phyloP scores from a whole-genome alignment of 2,329 filamentous ascomycete genomes.

The Hypomyces perniciosus region DNA sequence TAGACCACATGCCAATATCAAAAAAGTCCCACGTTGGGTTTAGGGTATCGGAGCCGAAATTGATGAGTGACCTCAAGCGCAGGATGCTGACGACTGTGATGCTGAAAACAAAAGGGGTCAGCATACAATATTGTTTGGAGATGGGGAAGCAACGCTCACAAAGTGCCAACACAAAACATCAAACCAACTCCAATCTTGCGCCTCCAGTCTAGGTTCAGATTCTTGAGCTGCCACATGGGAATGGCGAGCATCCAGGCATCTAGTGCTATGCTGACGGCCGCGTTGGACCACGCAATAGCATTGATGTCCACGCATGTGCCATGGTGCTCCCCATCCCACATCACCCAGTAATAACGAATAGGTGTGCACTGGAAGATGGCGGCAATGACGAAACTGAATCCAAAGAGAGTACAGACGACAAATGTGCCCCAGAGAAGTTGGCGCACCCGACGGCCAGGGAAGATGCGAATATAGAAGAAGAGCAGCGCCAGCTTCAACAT shows the following conservation, averaged over 20 bases:
- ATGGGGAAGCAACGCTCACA: conserved; percentile 26
- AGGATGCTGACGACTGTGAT: conserved; percentile 34
- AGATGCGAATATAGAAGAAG: conserved; percentile 51
- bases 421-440: conserved; percentile 38
- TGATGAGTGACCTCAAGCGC: conserved; percentile 29
- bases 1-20: conserved; percentile 30
- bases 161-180: conserved; percentile 47
- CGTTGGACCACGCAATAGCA: conserved; percentile 44
- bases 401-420: conserved; percentile 32
- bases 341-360: conserved; percentile 45
- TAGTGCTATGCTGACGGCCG: conserved; percentile 45
- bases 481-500: conserved; percentile 47
- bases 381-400: conserved; percentile 36
- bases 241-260: conserved; percentile 48
- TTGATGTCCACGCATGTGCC: conserved; percentile 47
- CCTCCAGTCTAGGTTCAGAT: conserved; percentile 38
- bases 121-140: background rate
- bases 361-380: conserved; percentile 47
- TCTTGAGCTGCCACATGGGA: conserved; percentile 39
- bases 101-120: conserved; percentile 15
- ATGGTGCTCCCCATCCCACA: conserved; percentile 41
- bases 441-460: conserved; percentile 35
- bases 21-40: conserved; percentile 32
- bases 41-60: conserved; percentile 21
- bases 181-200: conserved; percentile 44